phyloP scores from a whole-genome alignment of 495 filamentous ascomycete species.

The Hypomontagnella monticulosa region DNA sequence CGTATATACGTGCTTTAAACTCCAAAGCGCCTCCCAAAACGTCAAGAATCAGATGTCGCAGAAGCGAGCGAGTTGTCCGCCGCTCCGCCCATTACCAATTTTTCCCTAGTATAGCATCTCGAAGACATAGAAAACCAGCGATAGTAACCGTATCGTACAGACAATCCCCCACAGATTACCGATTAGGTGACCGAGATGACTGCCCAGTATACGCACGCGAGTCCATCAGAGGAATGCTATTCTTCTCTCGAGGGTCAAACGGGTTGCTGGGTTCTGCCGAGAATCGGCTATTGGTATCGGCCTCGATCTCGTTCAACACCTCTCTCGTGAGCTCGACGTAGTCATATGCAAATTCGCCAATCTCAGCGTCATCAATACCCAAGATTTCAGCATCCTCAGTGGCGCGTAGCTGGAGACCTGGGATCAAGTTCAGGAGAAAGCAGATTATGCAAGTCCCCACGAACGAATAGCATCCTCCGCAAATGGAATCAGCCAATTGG shows the following conservation, averaged over 20 bases:
- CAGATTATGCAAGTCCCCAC: slow-evolving; percentile 85
- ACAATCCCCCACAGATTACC: neutral
- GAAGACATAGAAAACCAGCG: neutral
- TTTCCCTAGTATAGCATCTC: neutral
- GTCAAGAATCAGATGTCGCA: neutral
- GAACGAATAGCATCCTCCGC: slow-evolving; percentile 89
- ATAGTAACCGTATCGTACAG: slow-evolving; percentile 26
- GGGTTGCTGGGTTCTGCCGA: slow-evolving; percentile 39
- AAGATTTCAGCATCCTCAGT: slow-evolving; percentile 86
- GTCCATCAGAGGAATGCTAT: slow-evolving; percentile 50
- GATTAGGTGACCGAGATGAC: slow-evolving; percentile 24
- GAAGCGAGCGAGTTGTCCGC: slow-evolving; percentile 17
- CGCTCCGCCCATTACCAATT: slow-evolving; percentile 4
- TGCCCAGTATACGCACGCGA: slow-evolving; percentile 37
- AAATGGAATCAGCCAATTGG: slow-evolving; percentile 87
- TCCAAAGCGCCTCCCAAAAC: slow-evolving; percentile 25
- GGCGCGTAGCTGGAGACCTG: slow-evolving; percentile 82
- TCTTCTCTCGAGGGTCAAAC: slow-evolving; percentile 48
- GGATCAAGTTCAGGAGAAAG: slow-evolving; percentile 86
- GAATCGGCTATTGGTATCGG: slow-evolving; percentile 52
- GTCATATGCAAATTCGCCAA: slow-evolving; percentile 98
- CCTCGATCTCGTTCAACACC: slow-evolving; percentile 71
- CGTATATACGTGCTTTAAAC: slow-evolving; percentile 12
- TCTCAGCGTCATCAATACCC: slow-evolving; percentile 94
- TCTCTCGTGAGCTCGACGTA: slow-evolving; percentile 94